A percentile compares a stretch with the other conserved stretches of the same genome.
Conservation (phyloP, 1,284 basidiomycete species). For the Earliella scabrosa region DNA sequence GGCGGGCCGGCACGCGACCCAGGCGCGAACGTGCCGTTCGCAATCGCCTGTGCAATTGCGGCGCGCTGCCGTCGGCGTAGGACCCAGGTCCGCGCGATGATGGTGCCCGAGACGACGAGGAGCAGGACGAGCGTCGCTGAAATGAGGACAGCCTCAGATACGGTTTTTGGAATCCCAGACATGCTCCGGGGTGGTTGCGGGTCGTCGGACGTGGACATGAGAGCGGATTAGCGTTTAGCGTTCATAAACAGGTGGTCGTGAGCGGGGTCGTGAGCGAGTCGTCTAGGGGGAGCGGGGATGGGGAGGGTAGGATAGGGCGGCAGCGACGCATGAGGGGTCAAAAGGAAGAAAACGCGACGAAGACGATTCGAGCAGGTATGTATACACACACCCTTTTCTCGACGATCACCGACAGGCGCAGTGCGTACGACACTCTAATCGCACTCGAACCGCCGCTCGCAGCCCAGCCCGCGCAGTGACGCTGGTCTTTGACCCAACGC, state of each 20-base stretch:
- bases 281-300: neutral
- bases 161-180: slow-evolving; percentile 6
- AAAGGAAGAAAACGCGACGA: neutral
- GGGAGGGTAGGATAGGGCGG: neutral
- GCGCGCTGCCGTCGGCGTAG: slow-evolving; percentile 60
- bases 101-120: slow-evolving; percentile 64
- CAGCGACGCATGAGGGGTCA: slow-evolving; percentile 5
- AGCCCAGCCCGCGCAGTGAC: slow-evolving; percentile 3
- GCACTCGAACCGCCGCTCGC: slow-evolving; percentile 11
- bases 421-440: slow-evolving; percentile 8
- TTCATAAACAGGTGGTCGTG: slow-evolving; percentile 4
- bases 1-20: slow-evolving; percentile 2
- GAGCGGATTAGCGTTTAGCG: no score
- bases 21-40: slow-evolving; percentile 61
- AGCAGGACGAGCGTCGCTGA: slow-evolving; percentile 65
- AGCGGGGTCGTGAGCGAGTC: neutral
- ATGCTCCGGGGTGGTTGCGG: slow-evolving; percentile 2
- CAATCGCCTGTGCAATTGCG: slow-evolving; percentile 62
- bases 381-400: slow-evolving; percentile 1
- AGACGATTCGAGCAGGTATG: neutral
- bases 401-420: slow-evolving; percentile 6
- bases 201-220: slow-evolving; percentile 5
- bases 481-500: neutral
- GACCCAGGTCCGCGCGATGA: slow-evolving; percentile 61
- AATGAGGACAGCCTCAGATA: slow-evolving; percentile 13